Evolutionary conservation across 495 filamentous ascomycete species (phyloP).

Genomic region (Corynascus novoguineensis): DNA sequence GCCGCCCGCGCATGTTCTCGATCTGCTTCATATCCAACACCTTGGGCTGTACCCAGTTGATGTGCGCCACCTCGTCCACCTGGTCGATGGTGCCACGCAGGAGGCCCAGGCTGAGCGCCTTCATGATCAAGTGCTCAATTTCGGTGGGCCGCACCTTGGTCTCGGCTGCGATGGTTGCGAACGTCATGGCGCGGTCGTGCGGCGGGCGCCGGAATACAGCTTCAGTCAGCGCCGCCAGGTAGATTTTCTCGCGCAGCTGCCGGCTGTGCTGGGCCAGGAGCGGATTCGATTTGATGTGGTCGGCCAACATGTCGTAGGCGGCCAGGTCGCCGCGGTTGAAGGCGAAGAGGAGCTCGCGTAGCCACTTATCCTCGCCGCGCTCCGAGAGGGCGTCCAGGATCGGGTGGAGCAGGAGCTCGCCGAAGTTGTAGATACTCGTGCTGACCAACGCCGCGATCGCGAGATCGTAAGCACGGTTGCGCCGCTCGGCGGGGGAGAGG

Average conservation of each 20-base stretch:
- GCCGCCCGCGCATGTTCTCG: constrained; percentile 78
- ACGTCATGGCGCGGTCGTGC: constrained; percentile 90
- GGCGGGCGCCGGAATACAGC: constrained; percentile 93
- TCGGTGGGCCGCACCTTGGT: constrained; percentile 86
- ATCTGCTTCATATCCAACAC: constrained; percentile 94
- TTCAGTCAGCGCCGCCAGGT: constrained; percentile 89
- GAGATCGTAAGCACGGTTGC: constrained; percentile 82
- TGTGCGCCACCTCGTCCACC: constrained; percentile 86
- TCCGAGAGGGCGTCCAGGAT: constrained; percentile 76
- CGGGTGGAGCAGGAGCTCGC: constrained; percentile 94
- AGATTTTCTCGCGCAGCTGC: constrained; percentile 96
- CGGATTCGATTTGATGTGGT: constrained; percentile 67
- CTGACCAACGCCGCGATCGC: constrained; percentile 87
- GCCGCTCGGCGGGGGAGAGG: constrained; percentile 65
- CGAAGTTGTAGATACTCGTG: constrained; percentile 97
- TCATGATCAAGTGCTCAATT: constrained; percentile 98
- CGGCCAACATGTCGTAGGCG: constrained; percentile 74
- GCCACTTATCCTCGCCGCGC: constrained; percentile 62
- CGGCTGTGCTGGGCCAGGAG: constrained; percentile 72
- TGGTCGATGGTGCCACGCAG: constrained; percentile 93
- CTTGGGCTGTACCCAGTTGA: constrained; percentile 99
- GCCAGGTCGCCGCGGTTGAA: constrained; percentile 94
- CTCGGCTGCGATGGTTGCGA: constrained; percentile 78
- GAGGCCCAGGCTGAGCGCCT: constrained; percentile 87
- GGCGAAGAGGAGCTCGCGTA: constrained; percentile 88